Conservation (phyloP, 148 eudicot species). For the Rhododendron kiyosumense region DNA sequence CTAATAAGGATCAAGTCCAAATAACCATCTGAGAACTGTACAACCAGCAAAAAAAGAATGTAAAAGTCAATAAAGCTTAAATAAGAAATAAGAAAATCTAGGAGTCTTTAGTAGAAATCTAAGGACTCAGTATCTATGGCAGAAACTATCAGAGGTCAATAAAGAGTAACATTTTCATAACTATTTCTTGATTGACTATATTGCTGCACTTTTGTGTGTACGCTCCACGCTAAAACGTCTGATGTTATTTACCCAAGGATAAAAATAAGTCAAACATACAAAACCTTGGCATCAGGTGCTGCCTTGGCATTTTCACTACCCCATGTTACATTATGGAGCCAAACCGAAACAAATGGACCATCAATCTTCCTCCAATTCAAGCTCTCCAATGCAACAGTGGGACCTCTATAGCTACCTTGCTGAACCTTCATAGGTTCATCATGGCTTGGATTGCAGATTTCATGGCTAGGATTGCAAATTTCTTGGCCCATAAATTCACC, state of each 20-base stretch:
- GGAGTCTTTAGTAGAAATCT: not conserved
- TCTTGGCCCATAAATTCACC: slow-evolving; percentile 22
- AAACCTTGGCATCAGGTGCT: slow-evolving; percentile 90
- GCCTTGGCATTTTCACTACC: slow-evolving; percentile 77
- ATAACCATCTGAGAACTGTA: slow-evolving; percentile 94
- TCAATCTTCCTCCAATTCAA: slow-evolving; percentile 69
- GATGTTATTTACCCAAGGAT: not conserved
- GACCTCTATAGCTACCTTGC: slow-evolving; percentile 50
- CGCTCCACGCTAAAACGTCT: not conserved
- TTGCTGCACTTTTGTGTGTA: not conserved
- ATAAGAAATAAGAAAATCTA: not conserved
- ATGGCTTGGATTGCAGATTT: slow-evolving; percentile 23
- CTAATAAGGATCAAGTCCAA: slow-evolving; percentile 70
- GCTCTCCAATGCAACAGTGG: slow-evolving; percentile 34
- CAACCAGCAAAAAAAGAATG: slow-evolving; percentile 13
- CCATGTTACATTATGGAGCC: slow-evolving; percentile 99
- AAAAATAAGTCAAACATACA: not conserved
- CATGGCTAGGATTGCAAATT: slow-evolving; percentile 23
- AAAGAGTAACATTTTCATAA: not conserved
- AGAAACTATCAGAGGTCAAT: not conserved
- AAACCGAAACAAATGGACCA: slow-evolving; percentile 82
- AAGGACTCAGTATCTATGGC: not conserved
- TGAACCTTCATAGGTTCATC: slow-evolving; percentile 22
- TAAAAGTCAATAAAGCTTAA: not conserved
- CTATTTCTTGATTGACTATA: not conserved